A percentile compares a stretch with the other conserved stretches of the same genome.
phyloP scores from a whole-genome alignment of 345 rosid genomes.

The Eucalyptus urophylla region DNA sequence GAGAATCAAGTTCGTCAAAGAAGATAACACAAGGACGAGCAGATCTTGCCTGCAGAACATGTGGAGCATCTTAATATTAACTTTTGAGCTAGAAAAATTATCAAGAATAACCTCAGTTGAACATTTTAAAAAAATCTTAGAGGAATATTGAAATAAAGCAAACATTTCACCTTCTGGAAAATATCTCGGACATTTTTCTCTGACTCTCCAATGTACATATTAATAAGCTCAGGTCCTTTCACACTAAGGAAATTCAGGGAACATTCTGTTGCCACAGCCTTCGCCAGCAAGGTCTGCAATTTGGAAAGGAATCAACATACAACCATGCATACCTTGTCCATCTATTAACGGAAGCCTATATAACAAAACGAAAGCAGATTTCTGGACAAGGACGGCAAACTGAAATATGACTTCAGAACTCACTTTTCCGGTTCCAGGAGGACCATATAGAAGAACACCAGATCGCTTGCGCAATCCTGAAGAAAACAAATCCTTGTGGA shows the following conservation, averaged over 20 bases:
- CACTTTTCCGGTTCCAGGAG: conserved; percentile 99
- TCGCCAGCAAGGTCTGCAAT: conserved; percentile 80
- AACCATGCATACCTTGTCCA: neutral
- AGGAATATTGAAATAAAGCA: neutral
- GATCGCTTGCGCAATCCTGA: conserved; percentile 95
- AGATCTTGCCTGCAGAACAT: conserved; percentile 64
- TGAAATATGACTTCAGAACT: neutral
- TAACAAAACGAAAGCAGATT: neutral
- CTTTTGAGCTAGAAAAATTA: neutral
- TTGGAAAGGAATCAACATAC: conserved; percentile 1
- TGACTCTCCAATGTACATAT: conserved; percentile 99
- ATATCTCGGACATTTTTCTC: conserved; percentile 95
- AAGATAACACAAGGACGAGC: conserved; percentile 96
- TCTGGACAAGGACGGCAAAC: neutral
- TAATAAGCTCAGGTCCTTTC: conserved; percentile 96
- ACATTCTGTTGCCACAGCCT: conserved; percentile 98
- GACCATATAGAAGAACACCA: conserved; percentile 96
- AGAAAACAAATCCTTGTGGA: conserved; percentile 91
- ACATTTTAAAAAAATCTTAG: neutral
- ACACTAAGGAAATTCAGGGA: conserved; percentile 93
- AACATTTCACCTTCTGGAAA: conserved; percentile 63
- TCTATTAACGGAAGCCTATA: neutral
- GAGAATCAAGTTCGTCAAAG: conserved; percentile 97
- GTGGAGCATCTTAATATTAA: neutral
- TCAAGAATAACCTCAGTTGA: neutral